These are phyloP conservation scores for Mycena polygramma DNA, from an alignment of 768 basidiomycete genomes.

Conservation along the genomic window DNA sequence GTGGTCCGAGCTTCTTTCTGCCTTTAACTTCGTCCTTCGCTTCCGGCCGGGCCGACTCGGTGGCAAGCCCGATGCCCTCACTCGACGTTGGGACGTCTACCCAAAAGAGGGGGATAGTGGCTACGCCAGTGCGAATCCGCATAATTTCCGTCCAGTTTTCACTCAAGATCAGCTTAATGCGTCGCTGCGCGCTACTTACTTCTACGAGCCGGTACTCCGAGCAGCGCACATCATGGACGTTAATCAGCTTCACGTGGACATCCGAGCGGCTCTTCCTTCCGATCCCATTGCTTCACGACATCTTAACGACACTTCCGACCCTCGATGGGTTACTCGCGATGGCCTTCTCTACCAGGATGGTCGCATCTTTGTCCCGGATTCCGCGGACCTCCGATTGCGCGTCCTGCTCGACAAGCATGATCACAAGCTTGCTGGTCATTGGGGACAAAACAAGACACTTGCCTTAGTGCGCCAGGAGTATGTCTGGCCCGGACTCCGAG, in stretches of 20 bases:
- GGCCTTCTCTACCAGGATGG: background rate
- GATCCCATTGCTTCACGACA: background rate
- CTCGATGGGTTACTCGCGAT: background rate
- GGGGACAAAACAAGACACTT: background rate
- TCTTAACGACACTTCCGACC: background rate
- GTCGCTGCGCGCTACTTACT: background rate
- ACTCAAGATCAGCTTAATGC: constrained; percentile 2
- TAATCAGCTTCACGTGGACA: background rate
- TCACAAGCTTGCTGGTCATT: background rate
- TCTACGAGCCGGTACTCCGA: background rate
- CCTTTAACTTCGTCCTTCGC: background rate
- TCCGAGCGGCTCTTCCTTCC: background rate
- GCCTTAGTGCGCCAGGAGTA: background rate
- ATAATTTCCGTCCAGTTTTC: constrained; percentile 10
- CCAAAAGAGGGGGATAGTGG: too few relatives aligned
- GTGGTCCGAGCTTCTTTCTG: background rate
- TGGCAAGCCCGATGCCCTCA: background rate
- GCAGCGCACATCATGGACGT: constrained; percentile 1
- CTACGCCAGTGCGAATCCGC: background rate
- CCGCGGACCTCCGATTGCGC: background rate
- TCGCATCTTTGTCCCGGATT: background rate
- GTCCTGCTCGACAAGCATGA: background rate
- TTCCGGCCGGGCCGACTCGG: constrained; percentile 4
- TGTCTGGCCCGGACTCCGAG: background rate
- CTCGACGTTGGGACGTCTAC: constrained; percentile 16